phyloP scores from a whole-genome alignment of 345 rosid genomes.

The Nasturtium officinale region DNA sequence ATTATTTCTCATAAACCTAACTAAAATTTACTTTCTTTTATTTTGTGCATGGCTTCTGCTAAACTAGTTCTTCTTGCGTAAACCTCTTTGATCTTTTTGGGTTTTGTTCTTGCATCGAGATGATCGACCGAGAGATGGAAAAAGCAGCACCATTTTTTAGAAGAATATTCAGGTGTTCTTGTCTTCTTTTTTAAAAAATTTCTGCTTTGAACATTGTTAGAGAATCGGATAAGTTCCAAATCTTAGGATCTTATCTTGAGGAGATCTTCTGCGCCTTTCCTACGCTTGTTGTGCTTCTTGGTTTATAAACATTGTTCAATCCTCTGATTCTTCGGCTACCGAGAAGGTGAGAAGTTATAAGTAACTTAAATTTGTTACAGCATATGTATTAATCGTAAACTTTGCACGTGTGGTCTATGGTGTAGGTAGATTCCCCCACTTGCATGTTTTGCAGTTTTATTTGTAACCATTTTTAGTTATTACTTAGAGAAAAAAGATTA shows the following conservation, averaged over 20 bases:
- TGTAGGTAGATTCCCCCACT: background rate
- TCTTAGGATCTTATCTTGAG: constrained; percentile 34
- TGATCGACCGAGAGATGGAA: constrained; percentile 1
- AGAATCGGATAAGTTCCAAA: constrained; percentile 33
- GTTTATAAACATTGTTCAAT: constrained; percentile 12
- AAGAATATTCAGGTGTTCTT: constrained; percentile 46
- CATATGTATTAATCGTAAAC: background rate
- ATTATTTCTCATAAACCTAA: background rate
- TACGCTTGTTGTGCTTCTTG: constrained; percentile 32
- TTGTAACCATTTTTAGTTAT: background rate
- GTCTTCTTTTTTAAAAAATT: constrained; percentile 21
- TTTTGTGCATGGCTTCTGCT: background rate
- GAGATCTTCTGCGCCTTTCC: constrained; percentile 43
- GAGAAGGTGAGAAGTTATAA: constrained; percentile 21
- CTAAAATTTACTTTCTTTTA: background rate
- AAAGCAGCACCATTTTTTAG: background rate
- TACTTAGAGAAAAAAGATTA: too few species aligned
- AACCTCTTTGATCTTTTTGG: constrained; percentile 23
- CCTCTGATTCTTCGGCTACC: constrained; percentile 24
- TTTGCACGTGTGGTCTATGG: too few species aligned
- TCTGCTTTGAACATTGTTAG: constrained; percentile 39
- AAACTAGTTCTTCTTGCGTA: constrained; percentile 10
- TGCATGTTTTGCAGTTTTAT: background rate
- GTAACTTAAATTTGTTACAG: background rate
- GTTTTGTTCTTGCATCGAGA: constrained; percentile 15